phyloP scores from a whole-genome alignment of 1,139 yeast species.

The Yamadazyma buinensis region DNA sequence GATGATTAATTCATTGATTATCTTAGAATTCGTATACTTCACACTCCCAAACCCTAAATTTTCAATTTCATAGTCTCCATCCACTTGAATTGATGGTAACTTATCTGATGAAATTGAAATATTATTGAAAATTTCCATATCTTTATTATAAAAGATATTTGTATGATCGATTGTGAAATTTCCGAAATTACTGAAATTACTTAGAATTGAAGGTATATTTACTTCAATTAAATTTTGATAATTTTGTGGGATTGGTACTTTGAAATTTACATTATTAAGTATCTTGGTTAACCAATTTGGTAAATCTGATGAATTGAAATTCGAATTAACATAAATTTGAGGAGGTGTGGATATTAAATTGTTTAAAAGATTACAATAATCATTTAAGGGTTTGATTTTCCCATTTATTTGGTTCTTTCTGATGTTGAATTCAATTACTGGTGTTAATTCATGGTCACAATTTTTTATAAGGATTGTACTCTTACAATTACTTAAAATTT shows the following conservation, averaged over 20 bases:
- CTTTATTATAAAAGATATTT: background rate
- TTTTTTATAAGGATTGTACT: too few species aligned
- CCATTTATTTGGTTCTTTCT: too few species aligned
- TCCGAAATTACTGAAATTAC: too few species aligned
- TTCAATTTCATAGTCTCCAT: conserved; percentile 1
- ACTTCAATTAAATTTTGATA: background rate
- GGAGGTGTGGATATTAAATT: conserved; percentile 1
- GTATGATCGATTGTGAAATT: too few species aligned
- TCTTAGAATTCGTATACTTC: background rate
- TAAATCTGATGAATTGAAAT: conserved; percentile 1
- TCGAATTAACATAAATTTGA: conserved; percentile 1
- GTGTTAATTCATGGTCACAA: too few species aligned
- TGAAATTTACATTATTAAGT: conserved; percentile 6
- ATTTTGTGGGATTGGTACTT: background rate
- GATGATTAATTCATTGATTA: conserved; percentile 1
- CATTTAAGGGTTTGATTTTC: too few species aligned
- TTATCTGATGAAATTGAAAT: conserved; percentile 1
- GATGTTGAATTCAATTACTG: too few species aligned
- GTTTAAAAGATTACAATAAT: conserved; percentile 6
- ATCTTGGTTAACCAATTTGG: conserved; percentile 15
- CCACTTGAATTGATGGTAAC: conserved; percentile 2
- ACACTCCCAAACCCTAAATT: conserved; percentile 1
- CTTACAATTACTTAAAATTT: too few species aligned
- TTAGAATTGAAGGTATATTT: too few species aligned
- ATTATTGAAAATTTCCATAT: background rate